Evolutionary conservation across 306 rosid genomes (phyloP).

Genomic region (Sphenostylis stenocarpa): DNA sequence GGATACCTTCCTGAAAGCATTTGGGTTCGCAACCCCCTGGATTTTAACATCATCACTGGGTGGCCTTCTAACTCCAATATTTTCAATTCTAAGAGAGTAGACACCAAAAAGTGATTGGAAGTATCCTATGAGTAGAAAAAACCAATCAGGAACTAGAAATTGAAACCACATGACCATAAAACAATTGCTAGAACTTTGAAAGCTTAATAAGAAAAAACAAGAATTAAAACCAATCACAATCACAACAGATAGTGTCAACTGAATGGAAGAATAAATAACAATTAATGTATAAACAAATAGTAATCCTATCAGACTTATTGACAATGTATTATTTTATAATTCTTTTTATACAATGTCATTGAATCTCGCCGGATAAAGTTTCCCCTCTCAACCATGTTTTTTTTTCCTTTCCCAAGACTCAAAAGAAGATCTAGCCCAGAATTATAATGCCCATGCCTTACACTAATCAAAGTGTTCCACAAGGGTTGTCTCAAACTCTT

Average conservation of each 20-base stretch:
- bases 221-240: neutral
- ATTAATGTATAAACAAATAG: neutral
- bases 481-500: neutral
- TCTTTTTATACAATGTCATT: too few relatives aligned
- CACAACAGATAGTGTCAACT: neutral
- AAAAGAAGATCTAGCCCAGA: neutral
- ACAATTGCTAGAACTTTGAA: neutral
- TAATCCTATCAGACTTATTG: neutral
- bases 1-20: constrained; percentile 77
- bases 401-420: too few relatives aligned
- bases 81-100: constrained; percentile 82
- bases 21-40: constrained; percentile 81
- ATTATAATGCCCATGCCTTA: neutral
- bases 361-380: too few relatives aligned
- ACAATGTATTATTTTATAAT: neutral
- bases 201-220: neutral
- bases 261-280: neutral
- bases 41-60: constrained; percentile 91
- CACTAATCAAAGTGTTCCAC: neutral
- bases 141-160: constrained; percentile 3
- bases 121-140: constrained; percentile 55
- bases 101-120: constrained; percentile 84
- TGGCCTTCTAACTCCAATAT: constrained; percentile 82
- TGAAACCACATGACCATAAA: constrained; percentile 10
- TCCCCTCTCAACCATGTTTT: too few relatives aligned